Evolutionary conservation across 345 rosid species (phyloP).

Genomic region (Citrus trifoliata): DNA sequence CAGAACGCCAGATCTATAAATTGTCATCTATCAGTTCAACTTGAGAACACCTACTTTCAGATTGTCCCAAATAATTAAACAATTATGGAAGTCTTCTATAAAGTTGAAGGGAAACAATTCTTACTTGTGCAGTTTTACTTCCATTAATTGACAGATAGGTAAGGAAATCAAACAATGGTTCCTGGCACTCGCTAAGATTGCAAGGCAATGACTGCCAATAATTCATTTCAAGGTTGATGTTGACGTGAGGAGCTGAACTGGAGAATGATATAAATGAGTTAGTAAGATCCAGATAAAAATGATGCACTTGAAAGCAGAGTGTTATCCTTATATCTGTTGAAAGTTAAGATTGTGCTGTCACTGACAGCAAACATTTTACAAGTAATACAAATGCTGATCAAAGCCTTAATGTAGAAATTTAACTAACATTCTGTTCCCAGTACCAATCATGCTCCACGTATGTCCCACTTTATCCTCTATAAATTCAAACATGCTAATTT

Average conservation of each 20-base stretch:
- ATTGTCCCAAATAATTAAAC: background rate
- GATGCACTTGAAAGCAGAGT: conserved; percentile 5
- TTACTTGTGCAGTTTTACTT: conserved; percentile 80
- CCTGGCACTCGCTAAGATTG: conserved; percentile 84
- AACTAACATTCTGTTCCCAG: background rate
- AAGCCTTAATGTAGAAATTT: background rate
- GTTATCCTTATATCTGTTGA: background rate
- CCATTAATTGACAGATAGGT: conserved; percentile 71
- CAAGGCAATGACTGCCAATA: conserved; percentile 93
- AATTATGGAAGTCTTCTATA: background rate
- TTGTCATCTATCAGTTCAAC: background rate
- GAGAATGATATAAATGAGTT: conserved; percentile 11
- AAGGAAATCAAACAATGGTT: conserved; percentile 78
- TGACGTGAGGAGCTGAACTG: conserved; percentile 92
- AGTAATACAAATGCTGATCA: background rate
- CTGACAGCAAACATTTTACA: background rate
- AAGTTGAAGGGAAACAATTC: conserved; percentile 14
- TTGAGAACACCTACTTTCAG: background rate
- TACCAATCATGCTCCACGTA: background rate
- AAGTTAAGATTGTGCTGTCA: background rate
- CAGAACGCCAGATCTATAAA: background rate
- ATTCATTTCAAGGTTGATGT: conserved; percentile 96
- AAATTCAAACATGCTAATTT: background rate
- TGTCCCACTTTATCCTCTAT: background rate
- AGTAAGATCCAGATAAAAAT: conserved; percentile 13